phyloP scores from a whole-genome alignment of 192 early-diverging fungal species.

The Phlyctochytrium bullatum region DNA sequence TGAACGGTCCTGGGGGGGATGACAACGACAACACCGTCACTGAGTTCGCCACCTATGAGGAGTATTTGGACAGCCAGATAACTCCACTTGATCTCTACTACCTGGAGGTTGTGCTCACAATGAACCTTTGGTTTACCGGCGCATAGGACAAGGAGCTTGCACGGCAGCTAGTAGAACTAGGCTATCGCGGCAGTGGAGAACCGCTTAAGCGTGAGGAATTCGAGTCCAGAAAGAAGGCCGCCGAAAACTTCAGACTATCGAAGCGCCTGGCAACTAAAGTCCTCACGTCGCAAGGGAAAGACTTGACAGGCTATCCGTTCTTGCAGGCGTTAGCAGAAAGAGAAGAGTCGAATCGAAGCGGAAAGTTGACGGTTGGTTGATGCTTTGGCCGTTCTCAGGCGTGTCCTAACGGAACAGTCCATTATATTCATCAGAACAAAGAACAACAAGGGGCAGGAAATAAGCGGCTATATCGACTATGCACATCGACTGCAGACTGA shows the following conservation, averaged over 20 bases:
- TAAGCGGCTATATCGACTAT: conserved; percentile 64
- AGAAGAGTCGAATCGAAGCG: conserved; percentile 62
- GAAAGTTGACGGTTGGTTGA: conserved; percentile 54
- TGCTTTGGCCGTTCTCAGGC: background rate
- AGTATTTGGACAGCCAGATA: conserved; percentile 64
- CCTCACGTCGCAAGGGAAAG: conserved; percentile 53
- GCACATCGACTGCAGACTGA: conserved; percentile 61
- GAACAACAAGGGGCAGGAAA: conserved; percentile 56
- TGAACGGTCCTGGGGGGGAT: conserved; percentile 35
- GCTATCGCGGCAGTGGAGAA: conserved; percentile 62
- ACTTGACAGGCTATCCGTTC: conserved; percentile 49
- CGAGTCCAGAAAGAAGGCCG: conserved; percentile 61
- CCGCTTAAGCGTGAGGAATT: conserved; percentile 65
- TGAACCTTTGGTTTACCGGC: too few species aligned
- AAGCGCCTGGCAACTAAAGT: conserved; percentile 59
- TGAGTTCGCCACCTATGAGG: conserved; percentile 64
- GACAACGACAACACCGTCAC: conserved; percentile 58
- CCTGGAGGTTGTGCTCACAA: conserved; percentile 42
- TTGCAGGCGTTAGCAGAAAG: conserved; percentile 56
- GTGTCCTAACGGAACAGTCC: conserved; percentile 22
- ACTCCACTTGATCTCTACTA: conserved; percentile 60
- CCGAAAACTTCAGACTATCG: conserved; percentile 58
- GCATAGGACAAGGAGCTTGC: conserved; percentile 65
- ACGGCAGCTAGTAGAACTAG: conserved; percentile 63
- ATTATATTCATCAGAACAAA: conserved; percentile 59